phyloP scores from a whole-genome alignment of 1,139 yeast genomes.

The Candida sanyaensis region DNA sequence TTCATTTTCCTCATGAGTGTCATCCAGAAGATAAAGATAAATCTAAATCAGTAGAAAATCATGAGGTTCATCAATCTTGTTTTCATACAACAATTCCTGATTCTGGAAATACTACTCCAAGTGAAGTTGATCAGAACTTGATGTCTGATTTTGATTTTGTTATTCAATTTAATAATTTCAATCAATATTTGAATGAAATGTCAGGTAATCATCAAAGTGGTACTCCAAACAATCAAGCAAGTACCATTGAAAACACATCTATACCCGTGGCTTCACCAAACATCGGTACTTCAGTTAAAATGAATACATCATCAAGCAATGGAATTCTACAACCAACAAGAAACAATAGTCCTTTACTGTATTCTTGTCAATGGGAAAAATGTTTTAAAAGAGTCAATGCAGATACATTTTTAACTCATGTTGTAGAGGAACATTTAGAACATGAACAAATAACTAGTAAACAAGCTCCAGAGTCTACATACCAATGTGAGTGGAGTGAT shows the following conservation, averaged over 20 bases:
- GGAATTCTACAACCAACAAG: neutral
- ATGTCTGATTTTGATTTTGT: conserved; percentile 45
- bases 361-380: conserved; percentile 58
- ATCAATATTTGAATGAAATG: conserved; percentile 18
- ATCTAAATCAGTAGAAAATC: conserved; percentile 14
- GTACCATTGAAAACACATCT: neutral
- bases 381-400: conserved; percentile 46
- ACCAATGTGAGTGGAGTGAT: conserved; percentile 72
- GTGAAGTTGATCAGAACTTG: conserved; percentile 16
- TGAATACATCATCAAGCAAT: neutral
- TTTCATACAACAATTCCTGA: conserved; percentile 45
- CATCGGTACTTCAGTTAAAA: too few relatives aligned
- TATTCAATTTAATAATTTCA: conserved; percentile 43
- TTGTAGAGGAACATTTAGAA: conserved; percentile 57
- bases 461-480: conserved; percentile 11
- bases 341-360: conserved; percentile 1
- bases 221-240: neutral
- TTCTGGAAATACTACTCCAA: conserved; percentile 1
- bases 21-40: conserved; percentile 22
- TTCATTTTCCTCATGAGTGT: conserved; percentile 40
- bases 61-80: conserved; percentile 46
- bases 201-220: neutral
- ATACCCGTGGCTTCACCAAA: neutral
- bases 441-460: conserved; percentile 18
- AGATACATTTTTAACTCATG: conserved; percentile 54